phyloP scores from a whole-genome alignment of 768 basidiomycete genomes.

The Megacollybia marginata region DNA sequence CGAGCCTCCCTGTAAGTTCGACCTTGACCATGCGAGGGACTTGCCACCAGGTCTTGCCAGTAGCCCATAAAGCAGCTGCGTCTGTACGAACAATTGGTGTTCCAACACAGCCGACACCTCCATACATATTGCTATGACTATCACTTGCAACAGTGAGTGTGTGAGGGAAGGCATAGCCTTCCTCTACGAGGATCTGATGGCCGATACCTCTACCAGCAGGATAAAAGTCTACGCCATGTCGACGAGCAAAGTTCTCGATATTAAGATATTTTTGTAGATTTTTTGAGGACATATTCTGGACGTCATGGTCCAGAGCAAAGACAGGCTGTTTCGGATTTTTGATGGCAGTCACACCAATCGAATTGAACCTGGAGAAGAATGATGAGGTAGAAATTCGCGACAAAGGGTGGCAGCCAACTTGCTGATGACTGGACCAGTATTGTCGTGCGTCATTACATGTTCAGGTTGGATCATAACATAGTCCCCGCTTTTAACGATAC shows the following conservation, averaged over 20 bases:
- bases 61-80: constrained; percentile 94
- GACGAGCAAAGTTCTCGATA: constrained; percentile 86
- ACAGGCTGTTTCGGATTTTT: constrained; percentile 80
- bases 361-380: constrained; percentile 65
- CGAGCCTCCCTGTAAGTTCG: constrained; percentile 74
- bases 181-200: constrained; percentile 95
- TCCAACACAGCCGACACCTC: constrained; percentile 94
- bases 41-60: constrained; percentile 99
- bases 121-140: constrained; percentile 99
- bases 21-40: constrained; percentile 95
- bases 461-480: constrained; percentile 99
- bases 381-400: constrained; percentile 3
- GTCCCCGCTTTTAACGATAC: constrained; percentile 86
- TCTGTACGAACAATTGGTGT: constrained; percentile 97
- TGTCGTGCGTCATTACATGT: constrained; percentile 98
- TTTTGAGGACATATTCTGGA: constrained; percentile 88
- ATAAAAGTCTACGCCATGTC: constrained; percentile 87
- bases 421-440: constrained; percentile 95
- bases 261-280: constrained; percentile 89
- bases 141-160: constrained; percentile 95
- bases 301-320: constrained; percentile 97
- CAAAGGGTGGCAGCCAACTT: constrained; percentile 50
- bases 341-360: constrained; percentile 84
- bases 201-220: constrained; percentile 97
- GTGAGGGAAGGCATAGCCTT: constrained; percentile 96